Base-by-base conservation (phyloP, 2,329 filamentous ascomycete genomes). In the Parasarocladium wereldwijsianum region DNA sequence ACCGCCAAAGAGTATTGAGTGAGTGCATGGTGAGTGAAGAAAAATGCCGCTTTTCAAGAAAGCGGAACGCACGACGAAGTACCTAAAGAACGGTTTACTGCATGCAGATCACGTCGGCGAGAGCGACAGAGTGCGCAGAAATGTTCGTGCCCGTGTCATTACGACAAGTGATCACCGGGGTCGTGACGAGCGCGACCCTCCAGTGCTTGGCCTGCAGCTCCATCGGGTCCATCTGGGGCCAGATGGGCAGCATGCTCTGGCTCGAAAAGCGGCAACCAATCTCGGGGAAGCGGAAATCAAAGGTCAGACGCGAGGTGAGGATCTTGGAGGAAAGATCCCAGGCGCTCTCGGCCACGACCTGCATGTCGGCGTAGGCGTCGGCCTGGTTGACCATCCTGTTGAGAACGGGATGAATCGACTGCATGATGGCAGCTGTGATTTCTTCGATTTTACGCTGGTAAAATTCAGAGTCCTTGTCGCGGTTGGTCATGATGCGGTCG, bases 111-210 rank as follows among this genome's bases (percentile, higher is more conserved):
- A 66, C 62, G 33, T 64, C 58, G 2, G 60, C 55, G 43, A 60
- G 47, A 22, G 55, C 45, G 14, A 66, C 49, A 6, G 56, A 57
- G 32, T 57, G 58, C 2, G 58, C 52, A 16, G 55, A 52, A 26
- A 64, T 58, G 32, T 54, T 57, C 25, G 46, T 42, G 10, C 59
- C 62, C 2, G 49, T 57, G 21, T 70, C 65, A 37, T 68, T 65
- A 18, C 65, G 56, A 39, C 66, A 58, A 2, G 64, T 69, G 26
- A 71, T 57, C 7, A 62, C 57, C 1, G 67, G 67, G 0, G 66
- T 69, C 5, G 66, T 60, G 17, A 66, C 61, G 2, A 70, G 52
- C 31, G 61, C 59, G n/a, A 72, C 45, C 5, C 66, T 59, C 47
- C 54, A 62, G 40, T 69, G 64, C 40, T 55, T 55, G 5, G 54